A percentile compares a stretch with the other conserved stretches of the same genome.
phyloP scores from a whole-genome alignment of 164 flowering plant genomes.

The Protea cynaroides region DNA sequence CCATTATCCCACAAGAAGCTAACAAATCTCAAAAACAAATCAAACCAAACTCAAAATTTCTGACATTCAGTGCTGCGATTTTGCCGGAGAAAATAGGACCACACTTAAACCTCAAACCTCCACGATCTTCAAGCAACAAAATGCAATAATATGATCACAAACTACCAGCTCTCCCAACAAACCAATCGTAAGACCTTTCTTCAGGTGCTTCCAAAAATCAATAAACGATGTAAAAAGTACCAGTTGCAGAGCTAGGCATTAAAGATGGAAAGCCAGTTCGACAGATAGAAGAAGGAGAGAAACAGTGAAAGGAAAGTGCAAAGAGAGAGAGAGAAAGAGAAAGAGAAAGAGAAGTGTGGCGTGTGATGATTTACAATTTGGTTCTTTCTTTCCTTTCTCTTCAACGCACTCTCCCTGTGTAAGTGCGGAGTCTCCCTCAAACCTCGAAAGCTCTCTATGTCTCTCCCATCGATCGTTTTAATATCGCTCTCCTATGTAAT shows the following conservation, averaged over 20 bases:
- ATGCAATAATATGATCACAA: neutral
- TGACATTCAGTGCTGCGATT: neutral
- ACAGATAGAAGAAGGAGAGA: neutral
- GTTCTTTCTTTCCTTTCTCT: conserved; percentile 11
- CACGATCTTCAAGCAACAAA: neutral
- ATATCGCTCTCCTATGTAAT: conserved; percentile 16
- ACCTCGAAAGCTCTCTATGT: neutral
- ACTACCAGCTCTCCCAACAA: neutral
- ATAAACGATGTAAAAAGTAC: neutral
- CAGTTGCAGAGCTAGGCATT: neutral
- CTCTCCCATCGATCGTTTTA: conserved; percentile 13
- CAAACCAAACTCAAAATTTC: conserved; percentile 3
- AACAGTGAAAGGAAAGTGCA: conserved; percentile 1
- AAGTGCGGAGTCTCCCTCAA: neutral
- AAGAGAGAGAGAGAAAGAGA: conserved; percentile 7
- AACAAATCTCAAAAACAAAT: conserved; percentile 1
- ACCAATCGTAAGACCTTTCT: neutral
- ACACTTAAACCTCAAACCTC: neutral
- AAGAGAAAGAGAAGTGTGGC: neutral
- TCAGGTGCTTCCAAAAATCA: neutral
- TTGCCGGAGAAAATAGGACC: neutral
- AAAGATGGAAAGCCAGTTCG: neutral
- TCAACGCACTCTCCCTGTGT: conserved; percentile 11
- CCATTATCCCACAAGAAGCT: conserved; percentile 22
- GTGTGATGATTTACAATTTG: neutral